A percentile compares a stretch with the other conserved stretches of the same genome.
Conservation (phyloP, 106 monocot species). For the Phalaenopsis equestris region DNA sequence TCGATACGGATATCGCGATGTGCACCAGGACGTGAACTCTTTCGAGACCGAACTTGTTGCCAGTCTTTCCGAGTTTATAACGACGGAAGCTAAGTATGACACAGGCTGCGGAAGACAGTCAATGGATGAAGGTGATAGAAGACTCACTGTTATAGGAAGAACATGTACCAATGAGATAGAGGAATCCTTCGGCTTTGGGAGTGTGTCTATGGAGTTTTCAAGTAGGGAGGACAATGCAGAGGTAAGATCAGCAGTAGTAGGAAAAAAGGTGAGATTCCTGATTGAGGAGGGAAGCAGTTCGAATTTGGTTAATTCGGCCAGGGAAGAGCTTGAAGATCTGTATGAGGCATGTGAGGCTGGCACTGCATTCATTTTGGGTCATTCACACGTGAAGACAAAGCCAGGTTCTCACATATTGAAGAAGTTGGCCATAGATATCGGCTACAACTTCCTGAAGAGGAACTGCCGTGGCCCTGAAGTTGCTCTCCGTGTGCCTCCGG, state of each 20-base stretch:
- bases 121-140: neutral
- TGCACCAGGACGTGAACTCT: conserved; percentile 66
- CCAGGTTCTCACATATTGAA: conserved; percentile 48
- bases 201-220: conserved; percentile 15
- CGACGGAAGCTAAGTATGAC: conserved; percentile 15
- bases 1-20: conserved; percentile 65
- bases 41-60: conserved; percentile 52
- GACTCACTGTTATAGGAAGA: conserved; percentile 34
- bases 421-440: conserved; percentile 43
- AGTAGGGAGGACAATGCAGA: conserved; percentile 2
- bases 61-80: conserved; percentile 45
- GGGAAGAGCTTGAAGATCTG: conserved; percentile 48
- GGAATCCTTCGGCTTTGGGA: conserved; percentile 5
- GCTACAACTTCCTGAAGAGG: conserved; percentile 55
- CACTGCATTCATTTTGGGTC: conserved; percentile 54
- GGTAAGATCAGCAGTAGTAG: neutral
- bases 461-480: conserved; percentile 67
- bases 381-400: conserved; percentile 53
- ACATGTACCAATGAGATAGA: conserved; percentile 4
- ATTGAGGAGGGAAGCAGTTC: conserved; percentile 19
- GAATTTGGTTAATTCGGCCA: conserved; percentile 2
- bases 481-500: conserved; percentile 47
- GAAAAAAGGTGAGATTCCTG: conserved; percentile 38
- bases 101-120: neutral
- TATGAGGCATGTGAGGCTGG: conserved; percentile 36